Conservation (phyloP, 108 stramenopile genomes). For the Skeletonema grethae region DNA sequence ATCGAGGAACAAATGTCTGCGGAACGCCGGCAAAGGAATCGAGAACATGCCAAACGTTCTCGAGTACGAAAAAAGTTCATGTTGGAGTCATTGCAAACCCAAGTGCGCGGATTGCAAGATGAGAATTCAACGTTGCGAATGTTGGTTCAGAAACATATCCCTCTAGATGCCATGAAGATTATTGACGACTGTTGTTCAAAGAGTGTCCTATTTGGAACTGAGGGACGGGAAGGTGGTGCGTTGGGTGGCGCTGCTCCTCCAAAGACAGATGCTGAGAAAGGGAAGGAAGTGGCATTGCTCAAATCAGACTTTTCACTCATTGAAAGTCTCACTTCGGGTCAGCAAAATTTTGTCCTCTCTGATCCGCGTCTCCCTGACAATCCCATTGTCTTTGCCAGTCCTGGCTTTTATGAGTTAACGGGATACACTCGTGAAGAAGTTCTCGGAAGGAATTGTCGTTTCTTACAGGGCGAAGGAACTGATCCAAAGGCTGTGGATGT, state of each 20-base stretch:
- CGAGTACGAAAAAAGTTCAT: slow-evolving; percentile 98
- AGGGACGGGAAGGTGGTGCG: not conserved
- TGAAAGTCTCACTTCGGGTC: slow-evolving; percentile 76
- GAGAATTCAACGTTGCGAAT: slow-evolving; percentile 86
- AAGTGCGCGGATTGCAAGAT: slow-evolving; percentile 86
- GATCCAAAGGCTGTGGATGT: slow-evolving; percentile 93
- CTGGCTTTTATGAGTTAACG: slow-evolving; percentile 92
- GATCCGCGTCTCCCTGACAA: slow-evolving; percentile 98
- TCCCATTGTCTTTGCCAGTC: slow-evolving; percentile 92
- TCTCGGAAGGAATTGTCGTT: slow-evolving; percentile 98
- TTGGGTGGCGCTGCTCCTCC: slow-evolving; percentile 15
- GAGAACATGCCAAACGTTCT: slow-evolving; percentile 97
- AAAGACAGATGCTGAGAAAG: slow-evolving; percentile 9
- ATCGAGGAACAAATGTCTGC: slow-evolving; percentile 59
- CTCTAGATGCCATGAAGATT: slow-evolving; percentile 75
- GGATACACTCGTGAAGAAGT: slow-evolving; percentile 94
- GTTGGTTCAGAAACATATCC: slow-evolving; percentile 83
- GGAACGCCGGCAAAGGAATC: slow-evolving; percentile 89
- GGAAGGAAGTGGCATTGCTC: slow-evolving; percentile 48
- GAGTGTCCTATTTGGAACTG: slow-evolving; percentile 71
- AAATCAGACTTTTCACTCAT: slow-evolving; percentile 86
- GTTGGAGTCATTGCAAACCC: slow-evolving; percentile 94
- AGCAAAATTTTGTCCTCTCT: slow-evolving; percentile 89
- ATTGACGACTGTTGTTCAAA: slow-evolving; percentile 78
- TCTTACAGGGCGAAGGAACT: slow-evolving; percentile 95